These are phyloP conservation scores for Dioszegia hungarica DNA, from an alignment of 768 basidiomycete species.

Conservation along the genomic window DNA sequence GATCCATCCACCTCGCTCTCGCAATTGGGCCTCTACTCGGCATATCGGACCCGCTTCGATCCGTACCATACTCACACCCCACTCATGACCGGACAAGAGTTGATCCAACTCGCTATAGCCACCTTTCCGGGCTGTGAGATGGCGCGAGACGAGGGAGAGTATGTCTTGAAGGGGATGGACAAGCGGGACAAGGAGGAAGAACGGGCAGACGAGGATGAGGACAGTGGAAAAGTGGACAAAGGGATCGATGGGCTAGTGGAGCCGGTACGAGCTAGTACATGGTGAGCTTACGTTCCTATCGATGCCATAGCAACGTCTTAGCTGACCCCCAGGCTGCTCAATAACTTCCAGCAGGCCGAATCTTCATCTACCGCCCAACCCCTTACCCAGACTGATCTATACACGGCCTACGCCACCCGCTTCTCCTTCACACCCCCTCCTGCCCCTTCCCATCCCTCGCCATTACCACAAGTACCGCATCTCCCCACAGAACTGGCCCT, in stretches of 20 bases:
- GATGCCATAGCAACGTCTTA: not conserved
- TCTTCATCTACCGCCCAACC: slow-evolving; percentile 3
- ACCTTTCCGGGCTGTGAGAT: slow-evolving; percentile 38
- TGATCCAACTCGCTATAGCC: slow-evolving; percentile 39
- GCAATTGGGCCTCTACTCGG: slow-evolving; percentile 34
- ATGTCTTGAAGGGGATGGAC: slow-evolving; percentile 33
- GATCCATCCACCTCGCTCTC: slow-evolving; percentile 16
- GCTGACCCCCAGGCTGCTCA: slow-evolving; percentile 9
- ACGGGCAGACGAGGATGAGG: not conserved
- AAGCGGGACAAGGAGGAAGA: slow-evolving; percentile 23
- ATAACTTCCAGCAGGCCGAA: slow-evolving; percentile 10
- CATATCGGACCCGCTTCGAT: slow-evolving; percentile 37
- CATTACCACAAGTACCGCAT: not conserved
- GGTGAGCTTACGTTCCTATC: slow-evolving; percentile 19
- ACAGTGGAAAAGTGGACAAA: not conserved
- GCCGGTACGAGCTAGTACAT: slow-evolving; percentile 35
- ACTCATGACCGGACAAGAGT: slow-evolving; percentile 35
- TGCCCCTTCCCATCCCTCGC: not conserved
- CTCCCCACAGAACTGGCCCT: not conserved
- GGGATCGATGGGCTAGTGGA: slow-evolving; percentile 34
- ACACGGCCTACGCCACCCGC: slow-evolving; percentile 37
- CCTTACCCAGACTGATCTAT: slow-evolving; percentile 35
- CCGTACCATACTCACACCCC: slow-evolving; percentile 26
- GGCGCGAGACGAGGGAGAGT: slow-evolving; percentile 36
- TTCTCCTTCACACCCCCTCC: slow-evolving; percentile 15